Percentiles rank a stretch among this genome's conserved stretches.
These are phyloP conservation scores for Metrosideros polymorpha DNA, from an alignment of 441 rosid species.

Conservation along the genomic window DNA sequence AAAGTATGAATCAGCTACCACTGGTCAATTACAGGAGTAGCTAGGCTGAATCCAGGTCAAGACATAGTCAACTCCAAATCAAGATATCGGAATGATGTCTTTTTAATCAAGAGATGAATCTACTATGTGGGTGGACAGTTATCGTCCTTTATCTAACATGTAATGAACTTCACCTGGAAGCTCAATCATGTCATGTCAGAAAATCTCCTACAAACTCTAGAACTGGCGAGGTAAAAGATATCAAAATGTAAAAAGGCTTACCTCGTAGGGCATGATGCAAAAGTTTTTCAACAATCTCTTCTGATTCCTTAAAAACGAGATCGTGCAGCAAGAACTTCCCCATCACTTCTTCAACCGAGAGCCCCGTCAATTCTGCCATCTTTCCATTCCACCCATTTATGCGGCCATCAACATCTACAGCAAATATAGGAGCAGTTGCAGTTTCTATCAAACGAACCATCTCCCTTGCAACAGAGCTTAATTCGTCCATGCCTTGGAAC, in stretches of 20 bases:
- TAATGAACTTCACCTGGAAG: background rate
- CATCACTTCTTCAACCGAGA: constrained; percentile 88
- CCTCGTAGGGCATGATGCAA: constrained; percentile 71
- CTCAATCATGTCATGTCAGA: background rate
- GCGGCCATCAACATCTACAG: constrained; percentile 65
- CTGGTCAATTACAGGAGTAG: background rate
- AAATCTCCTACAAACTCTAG: background rate
- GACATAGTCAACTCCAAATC: background rate
- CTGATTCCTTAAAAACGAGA: constrained; percentile 61
- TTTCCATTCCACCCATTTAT: constrained; percentile 96
- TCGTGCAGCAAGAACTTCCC: constrained; percentile 87
- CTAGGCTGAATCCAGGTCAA: background rate
- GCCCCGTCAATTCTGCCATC: constrained; percentile 80
- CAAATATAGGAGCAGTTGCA: constrained; percentile 93
- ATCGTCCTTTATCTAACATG: background rate
- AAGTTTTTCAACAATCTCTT: constrained; percentile 67
- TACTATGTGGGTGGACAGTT: background rate
- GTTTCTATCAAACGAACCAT: constrained; percentile 97
- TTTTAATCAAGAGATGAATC: background rate
- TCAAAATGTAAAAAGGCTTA: constrained; percentile 16
- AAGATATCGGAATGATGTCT: background rate
- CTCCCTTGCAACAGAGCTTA: constrained; percentile 94
- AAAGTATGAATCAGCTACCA: background rate
- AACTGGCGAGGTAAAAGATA: background rate
- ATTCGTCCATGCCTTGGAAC: constrained; percentile 75